Conservation (phyloP, 2,329 filamentous ascomycete genomes). For the Penicillium corylophilum region DNA sequence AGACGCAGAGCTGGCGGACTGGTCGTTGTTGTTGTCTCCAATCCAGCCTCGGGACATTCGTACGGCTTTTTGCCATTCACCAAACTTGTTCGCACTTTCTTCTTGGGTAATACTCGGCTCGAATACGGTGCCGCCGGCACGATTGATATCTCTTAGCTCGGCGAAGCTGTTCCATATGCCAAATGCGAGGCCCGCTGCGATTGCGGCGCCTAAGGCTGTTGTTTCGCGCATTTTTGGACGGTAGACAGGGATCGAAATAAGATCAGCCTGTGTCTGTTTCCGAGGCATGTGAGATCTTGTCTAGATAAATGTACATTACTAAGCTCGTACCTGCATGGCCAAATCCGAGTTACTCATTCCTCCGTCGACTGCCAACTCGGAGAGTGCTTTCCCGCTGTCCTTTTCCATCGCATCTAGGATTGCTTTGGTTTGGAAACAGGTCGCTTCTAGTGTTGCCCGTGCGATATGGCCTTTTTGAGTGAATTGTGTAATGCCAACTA, state of each 20-base stretch:
- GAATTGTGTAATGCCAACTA: slow-evolving; percentile 79
- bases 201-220: slow-evolving; percentile 82
- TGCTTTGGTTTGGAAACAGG: slow-evolving; percentile 88
- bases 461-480: slow-evolving; percentile 84
- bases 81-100: slow-evolving; percentile 60
- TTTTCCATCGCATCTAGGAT: slow-evolving; percentile 90
- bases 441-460: slow-evolving; percentile 84
- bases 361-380: slow-evolving; percentile 78
- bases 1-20: neutral
- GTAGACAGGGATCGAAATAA: slow-evolving; percentile 79
- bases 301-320: slow-evolving; percentile 13
- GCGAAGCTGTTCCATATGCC: slow-evolving; percentile 74
- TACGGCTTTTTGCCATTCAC: slow-evolving; percentile 71
- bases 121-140: slow-evolving; percentile 67
- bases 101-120: slow-evolving; percentile 58
- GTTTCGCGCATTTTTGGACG: slow-evolving; percentile 87
- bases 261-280: slow-evolving; percentile 70
- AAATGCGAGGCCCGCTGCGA: slow-evolving; percentile 81
- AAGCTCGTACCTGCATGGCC: slow-evolving; percentile 69
- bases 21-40: slow-evolving; percentile 7
- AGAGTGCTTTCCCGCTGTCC: slow-evolving; percentile 74
- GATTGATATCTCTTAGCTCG: slow-evolving; percentile 71
- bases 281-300: neutral
- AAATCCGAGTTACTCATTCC: slow-evolving; percentile 86
- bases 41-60: slow-evolving; percentile 72